These are phyloP conservation scores for Sporisorium graminicola DNA, from an alignment of 1,284 basidiomycete genomes.

Conservation along the genomic window DNA sequence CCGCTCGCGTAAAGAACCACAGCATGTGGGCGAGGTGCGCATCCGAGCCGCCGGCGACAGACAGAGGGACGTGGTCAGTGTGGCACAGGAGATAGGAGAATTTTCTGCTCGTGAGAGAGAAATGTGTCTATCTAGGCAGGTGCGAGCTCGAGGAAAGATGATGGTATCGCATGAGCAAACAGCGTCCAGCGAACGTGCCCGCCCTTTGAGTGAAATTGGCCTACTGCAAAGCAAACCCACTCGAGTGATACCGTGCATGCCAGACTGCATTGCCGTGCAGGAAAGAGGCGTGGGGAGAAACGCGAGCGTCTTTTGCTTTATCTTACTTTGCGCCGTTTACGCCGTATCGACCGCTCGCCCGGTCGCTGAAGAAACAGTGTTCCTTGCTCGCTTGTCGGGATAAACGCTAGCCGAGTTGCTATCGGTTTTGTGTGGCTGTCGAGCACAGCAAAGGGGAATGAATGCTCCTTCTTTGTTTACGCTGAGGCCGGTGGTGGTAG, in stretches of 20 bases:
- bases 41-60: not conserved
- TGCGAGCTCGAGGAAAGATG: not conserved
- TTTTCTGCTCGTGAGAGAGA: not conserved
- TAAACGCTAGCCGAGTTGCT: conserved; percentile 21
- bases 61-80: not conserved
- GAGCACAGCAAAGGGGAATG: not conserved
- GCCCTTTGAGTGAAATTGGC: not conserved
- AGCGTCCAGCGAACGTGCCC: conserved; percentile 32
- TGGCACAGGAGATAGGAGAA: not conserved
- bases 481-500: too few relatives aligned
- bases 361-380: conserved; percentile 7
- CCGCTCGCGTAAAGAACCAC: not conserved
- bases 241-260: conserved; percentile 9
- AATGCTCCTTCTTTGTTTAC: too few relatives aligned
- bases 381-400: conserved; percentile 34
- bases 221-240: not conserved
- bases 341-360: conserved; percentile 3
- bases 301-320: not conserved
- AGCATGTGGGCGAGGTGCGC: not conserved
- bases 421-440: not conserved
- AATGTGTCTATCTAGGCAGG: not conserved
- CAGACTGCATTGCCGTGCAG: conserved; percentile 12
- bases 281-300: not conserved
- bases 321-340: conserved; percentile 6
- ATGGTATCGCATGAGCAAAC: conserved; percentile 2